phyloP scores from a whole-genome alignment of 768 basidiomycete species.

The Kondoa malvinella region DNA sequence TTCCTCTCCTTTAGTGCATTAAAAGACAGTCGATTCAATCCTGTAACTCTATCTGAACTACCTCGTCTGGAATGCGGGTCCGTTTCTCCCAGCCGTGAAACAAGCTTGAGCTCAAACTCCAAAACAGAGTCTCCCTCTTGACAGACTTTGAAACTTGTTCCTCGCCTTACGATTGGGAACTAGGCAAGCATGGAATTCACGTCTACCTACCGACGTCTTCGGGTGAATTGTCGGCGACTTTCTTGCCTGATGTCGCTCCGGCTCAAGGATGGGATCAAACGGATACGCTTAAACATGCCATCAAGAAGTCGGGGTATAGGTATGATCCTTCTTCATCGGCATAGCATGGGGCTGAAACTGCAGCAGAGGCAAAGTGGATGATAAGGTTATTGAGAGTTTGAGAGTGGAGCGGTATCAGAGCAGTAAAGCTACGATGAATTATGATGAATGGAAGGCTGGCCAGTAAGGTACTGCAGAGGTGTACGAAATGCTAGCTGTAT shows the following conservation, averaged over 20 bases:
- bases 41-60: conserved; percentile 60
- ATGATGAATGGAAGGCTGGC: conserved; percentile 49
- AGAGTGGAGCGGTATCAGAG: conserved; percentile 70
- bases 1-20: conserved; percentile 43
- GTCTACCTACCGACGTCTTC: conserved; percentile 44
- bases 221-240: conserved; percentile 54
- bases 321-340: not conserved
- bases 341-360: not conserved
- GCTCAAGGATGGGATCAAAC: conserved; percentile 89
- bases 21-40: conserved; percentile 64
- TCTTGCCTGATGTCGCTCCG: conserved; percentile 77
- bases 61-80: conserved; percentile 71
- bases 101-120: not conserved
- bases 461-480: not conserved
- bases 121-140: conserved; percentile 69
- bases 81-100: conserved; percentile 29
- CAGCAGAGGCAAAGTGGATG: conserved; percentile 46
- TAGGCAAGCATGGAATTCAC: conserved; percentile 81
- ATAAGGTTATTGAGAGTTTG: conserved; percentile 58
- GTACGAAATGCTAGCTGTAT: too few relatives aligned
- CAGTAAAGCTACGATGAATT: conserved; percentile 47
- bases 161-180: conserved; percentile 79
- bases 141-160: conserved; percentile 76
- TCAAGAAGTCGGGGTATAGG: conserved; percentile 80
- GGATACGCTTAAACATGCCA: conserved; percentile 76